Conservation (phyloP, 2,329 filamentous ascomycete species). For the Paecilomyces variotii region DNA sequence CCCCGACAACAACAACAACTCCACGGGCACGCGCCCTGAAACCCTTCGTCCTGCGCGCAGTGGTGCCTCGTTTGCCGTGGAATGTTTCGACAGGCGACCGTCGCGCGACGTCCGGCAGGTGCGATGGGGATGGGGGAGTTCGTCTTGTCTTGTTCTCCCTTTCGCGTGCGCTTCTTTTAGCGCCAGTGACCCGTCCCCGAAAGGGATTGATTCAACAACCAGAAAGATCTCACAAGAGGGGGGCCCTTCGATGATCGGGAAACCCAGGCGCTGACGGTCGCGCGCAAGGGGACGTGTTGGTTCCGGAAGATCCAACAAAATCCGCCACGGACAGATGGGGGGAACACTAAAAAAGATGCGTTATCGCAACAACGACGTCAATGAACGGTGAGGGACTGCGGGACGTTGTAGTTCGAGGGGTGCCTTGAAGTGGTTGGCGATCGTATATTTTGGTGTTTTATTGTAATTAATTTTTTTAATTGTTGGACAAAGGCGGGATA, state of each 20-base stretch:
- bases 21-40: constrained; percentile 7
- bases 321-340: not conserved
- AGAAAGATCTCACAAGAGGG: not conserved
- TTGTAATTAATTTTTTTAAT: too few relatives aligned
- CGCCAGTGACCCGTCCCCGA: not conserved
- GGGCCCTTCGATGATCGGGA: not conserved
- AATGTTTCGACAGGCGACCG: not conserved
- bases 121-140: not conserved
- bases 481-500: not conserved
- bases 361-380: not conserved
- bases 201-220: not conserved
- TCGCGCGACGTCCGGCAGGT: not conserved
- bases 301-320: not conserved
- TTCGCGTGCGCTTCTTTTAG: not conserved
- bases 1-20: constrained; percentile 3
- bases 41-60: constrained; percentile 1
- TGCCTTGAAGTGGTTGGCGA: too few relatives aligned
- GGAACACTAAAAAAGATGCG: not conserved
- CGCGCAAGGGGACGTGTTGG: not conserved
- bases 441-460: too few relatives aligned
- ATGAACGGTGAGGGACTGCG: not conserved
- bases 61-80: not conserved
- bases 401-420: too few relatives aligned
- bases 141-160: not conserved
- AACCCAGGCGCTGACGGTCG: not conserved